These are phyloP conservation scores for Cynara cardunculus DNA, from an alignment of 129 eudicot genomes.

Conservation along the genomic window DNA sequence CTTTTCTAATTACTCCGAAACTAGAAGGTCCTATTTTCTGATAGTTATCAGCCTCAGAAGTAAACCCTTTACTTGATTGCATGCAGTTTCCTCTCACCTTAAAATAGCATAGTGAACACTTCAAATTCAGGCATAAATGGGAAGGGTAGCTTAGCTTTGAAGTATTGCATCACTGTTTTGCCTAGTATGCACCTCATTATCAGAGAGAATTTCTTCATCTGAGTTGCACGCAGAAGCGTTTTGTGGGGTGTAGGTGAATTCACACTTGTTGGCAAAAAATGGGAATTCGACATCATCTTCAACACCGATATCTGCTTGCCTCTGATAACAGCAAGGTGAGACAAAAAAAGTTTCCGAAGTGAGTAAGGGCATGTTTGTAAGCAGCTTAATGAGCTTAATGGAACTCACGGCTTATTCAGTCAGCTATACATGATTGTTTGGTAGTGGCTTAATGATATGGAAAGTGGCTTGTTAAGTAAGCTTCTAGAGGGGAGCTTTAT, in stretches of 20 bases:
- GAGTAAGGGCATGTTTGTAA: too few relatives aligned
- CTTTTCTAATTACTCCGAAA: slow-evolving; percentile 19
- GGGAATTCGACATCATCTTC: slow-evolving; percentile 79
- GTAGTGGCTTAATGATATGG: too few relatives aligned
- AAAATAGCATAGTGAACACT: background rate
- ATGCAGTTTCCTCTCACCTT: slow-evolving; percentile 28
- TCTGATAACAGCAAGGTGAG: slow-evolving; percentile 38
- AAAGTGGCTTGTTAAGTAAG: too few relatives aligned
- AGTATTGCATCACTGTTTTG: background rate
- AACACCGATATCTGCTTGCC: slow-evolving; percentile 22
- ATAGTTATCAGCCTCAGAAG: slow-evolving; percentile 10
- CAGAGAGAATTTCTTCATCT: slow-evolving; percentile 55
- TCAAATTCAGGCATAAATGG: background rate
- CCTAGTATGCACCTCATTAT: slow-evolving; percentile 50
- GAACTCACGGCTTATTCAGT: too few relatives aligned
- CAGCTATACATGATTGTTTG: too few relatives aligned
- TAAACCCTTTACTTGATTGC: slow-evolving; percentile 18
- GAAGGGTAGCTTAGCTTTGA: background rate
- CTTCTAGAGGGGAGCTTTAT: too few relatives aligned
- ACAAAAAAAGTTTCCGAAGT: background rate
- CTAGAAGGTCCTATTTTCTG: slow-evolving; percentile 28
- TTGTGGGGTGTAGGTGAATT: slow-evolving; percentile 17
- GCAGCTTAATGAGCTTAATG: too few relatives aligned
- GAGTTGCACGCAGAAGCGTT: slow-evolving; percentile 18
- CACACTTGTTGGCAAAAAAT: slow-evolving; percentile 32